Base-by-base conservation (phyloP, 768 basidiomycete genomes). In the Suillus luteus region DNA sequence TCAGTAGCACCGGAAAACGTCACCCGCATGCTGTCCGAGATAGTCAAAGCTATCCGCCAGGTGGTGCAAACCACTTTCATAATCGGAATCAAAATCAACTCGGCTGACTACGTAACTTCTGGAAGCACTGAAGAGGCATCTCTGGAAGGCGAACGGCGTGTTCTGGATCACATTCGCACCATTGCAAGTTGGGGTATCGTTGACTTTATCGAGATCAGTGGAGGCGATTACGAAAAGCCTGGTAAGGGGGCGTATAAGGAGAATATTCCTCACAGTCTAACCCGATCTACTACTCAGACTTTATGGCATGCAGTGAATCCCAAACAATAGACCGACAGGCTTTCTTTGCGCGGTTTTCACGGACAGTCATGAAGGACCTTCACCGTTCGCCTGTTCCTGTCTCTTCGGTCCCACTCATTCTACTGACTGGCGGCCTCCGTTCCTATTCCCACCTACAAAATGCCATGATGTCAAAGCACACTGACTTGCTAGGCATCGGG, bases 151-250 rank as follows among this genome's bases (percentile, higher is more conserved):
- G 58, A 61, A 35, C 64, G 40, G 70, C 77, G 82, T 31, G 88
- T 88, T 1, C 74, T 93, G 2, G 74, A 80, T 24, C 88, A 95
- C 69, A 78, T 94, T 14, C 73, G 76, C 19, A 72, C 80, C 44
- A 85, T 95, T 35, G 84, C 88, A 0, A 71, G 73, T 44, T 92
- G 92, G 87, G 81, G 82, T 1, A 75, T 77, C 19, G 70, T 96
- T 5, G 94, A 96, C 73, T 90, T 94, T 70, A 86, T 96, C 59
- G 94, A 96, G 74, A 85, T 96, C 64, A 92, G 89, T 62, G 94
- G 94, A 1, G 94, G 94, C 0, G 88, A 89, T 71, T 96, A 96
- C 67, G 91, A 93, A 70, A 84, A 81, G 19, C 89, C 91, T 68
- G 85, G 93, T 89, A 68, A 19, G 80, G 68, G 2, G 33, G 15